Base-by-base conservation (phyloP, 2,329 filamentous ascomycete species). In the Incumbomyces delicatus region DNA sequence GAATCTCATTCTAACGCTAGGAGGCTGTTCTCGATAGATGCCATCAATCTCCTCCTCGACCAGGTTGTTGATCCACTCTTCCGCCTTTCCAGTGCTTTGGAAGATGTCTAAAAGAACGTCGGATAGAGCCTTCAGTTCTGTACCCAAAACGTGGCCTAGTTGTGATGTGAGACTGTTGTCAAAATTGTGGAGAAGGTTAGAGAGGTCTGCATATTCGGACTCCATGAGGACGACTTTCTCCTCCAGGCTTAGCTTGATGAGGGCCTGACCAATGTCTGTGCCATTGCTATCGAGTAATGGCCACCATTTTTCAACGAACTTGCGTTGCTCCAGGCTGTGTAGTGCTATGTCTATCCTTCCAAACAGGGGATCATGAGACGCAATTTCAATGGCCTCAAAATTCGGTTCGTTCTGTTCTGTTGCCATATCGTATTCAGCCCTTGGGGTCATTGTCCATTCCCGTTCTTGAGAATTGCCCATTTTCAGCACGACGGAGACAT, bases 31-130 rank as follows among this genome's bases (percentile, higher is more conserved):
- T 60, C 83, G 94, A 46, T 87, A 80, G 14, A 92, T 81, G 0
- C 90, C 90, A 59, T 96, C 92, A 48, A 98, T 96, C 64, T 98
- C 92, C 60, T 96, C 90, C 64, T 98, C 92, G 0, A 95, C 86
- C 34, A 98, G 71, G 2, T 87, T 82, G 73, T 87, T 92, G 17
- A 98, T 75, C 92, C 92, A 98, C 49, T 95, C 87, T 36, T 77
- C 76, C 2, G 86, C 85, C 32, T 79, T 78, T 0, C 87, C 87
- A 2, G 88, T 90, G 2, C 94, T 89, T 61, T 98, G 92, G 58
- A 90, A 98, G 44, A 98, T 94, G 61, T 96, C 94, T 53, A 96
- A 70, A 32, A 96, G 78, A 22, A 85, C 81, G 60, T 95, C 89
- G 2, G 88, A 85, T 7, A 96, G 65, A n/a, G 79, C 76, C 44